phyloP scores from a whole-genome alignment of 768 basidiomycete species.

The Podaxis sp. region DNA sequence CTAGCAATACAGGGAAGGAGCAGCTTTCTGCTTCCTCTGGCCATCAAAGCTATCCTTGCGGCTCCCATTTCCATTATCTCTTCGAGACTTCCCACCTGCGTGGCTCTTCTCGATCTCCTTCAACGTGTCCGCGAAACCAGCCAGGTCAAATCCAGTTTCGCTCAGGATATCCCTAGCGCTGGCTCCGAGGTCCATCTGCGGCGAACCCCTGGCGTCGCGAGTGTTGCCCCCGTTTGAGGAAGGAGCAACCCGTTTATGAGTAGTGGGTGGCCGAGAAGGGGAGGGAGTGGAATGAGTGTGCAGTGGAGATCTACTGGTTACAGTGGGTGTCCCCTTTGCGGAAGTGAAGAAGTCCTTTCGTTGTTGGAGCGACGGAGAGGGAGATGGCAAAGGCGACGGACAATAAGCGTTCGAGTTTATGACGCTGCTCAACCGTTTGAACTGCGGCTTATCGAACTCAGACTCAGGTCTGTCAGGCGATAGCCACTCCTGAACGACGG shows the following conservation, averaged over 20 bases:
- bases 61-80: not conserved
- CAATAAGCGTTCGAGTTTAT: not conserved
- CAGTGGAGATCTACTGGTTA: not conserved
- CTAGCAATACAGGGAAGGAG: conserved; percentile 1
- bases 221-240: not conserved
- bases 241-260: not conserved
- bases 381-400: not conserved
- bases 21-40: conserved; percentile 8
- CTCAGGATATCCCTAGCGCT: conserved; percentile 23
- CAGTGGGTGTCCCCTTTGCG: not conserved
- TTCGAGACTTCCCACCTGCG: not conserved
- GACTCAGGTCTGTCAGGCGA: conserved; percentile 15
- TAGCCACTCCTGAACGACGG: conserved; percentile 40
- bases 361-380: not conserved
- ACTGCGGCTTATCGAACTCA: not conserved
- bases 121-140: conserved; percentile 25
- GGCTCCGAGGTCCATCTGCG: conserved; percentile 4
- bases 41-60: not conserved
- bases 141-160: conserved; percentile 25
- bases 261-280: not conserved
- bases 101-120: conserved; percentile 22
- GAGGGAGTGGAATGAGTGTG: not conserved
- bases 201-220: not conserved
- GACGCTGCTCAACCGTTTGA: not conserved
- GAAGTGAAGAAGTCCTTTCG: not conserved